Conservation (phyloP, 2,329 filamentous ascomycete genomes). For the Karstenula rhodostoma region DNA sequence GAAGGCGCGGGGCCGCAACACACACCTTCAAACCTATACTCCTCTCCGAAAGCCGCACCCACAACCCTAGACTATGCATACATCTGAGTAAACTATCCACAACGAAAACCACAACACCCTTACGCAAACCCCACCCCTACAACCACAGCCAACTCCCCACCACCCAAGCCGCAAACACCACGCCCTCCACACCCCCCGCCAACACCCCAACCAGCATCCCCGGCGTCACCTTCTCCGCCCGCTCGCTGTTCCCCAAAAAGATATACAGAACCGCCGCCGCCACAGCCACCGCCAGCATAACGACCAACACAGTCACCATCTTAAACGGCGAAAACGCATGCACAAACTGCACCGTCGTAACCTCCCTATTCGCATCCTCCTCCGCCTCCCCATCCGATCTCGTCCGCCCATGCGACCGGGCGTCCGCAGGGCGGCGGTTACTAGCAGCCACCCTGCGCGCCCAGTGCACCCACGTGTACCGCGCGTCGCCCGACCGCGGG, state of each 20-base stretch:
- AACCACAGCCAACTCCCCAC: conserved; percentile 18
- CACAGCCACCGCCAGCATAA: conserved; percentile 27
- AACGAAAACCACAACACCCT: background rate
- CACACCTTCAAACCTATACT: too few relatives aligned
- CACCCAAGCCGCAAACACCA: conserved; percentile 22
- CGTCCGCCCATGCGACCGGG: background rate
- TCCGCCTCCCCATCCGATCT: background rate
- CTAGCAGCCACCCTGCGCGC: conserved; percentile 42
- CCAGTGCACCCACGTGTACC: conserved; percentile 57
- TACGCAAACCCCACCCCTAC: background rate
- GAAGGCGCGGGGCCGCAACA: too few relatives aligned
- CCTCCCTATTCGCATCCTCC: conserved; percentile 15
- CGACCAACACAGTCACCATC: conserved; percentile 23
- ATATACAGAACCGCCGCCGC: conserved; percentile 33
- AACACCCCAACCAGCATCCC: conserved; percentile 32
- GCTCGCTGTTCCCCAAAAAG: conserved; percentile 25
- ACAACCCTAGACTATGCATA: too few relatives aligned
- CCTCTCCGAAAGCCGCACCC: too few relatives aligned
- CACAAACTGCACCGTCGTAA: conserved; percentile 38
- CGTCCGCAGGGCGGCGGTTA: conserved; percentile 15
- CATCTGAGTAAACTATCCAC: background rate
- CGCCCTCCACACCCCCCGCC: conserved; percentile 26
- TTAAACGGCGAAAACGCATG: conserved; percentile 29
- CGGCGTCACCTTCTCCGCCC: conserved; percentile 26
- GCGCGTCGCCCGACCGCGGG: conserved; percentile 44